Evolutionary conservation across 2,329 filamentous ascomycete species (phyloP).

Genomic region (Fusarium metavorans): DNA sequence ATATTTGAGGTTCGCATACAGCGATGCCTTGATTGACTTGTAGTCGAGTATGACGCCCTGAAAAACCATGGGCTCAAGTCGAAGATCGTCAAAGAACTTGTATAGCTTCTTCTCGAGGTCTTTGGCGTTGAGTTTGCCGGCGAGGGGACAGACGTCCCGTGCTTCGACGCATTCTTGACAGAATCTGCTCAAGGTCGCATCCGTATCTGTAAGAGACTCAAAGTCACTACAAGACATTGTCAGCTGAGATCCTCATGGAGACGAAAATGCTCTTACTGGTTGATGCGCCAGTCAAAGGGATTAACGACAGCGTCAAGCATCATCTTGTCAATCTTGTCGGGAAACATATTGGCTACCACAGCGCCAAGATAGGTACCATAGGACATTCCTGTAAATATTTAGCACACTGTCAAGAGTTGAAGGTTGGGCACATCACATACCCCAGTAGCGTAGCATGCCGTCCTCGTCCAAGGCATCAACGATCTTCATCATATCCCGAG

Average conservation of each 20-base stretch:
- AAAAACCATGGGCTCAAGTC: slow-evolving; percentile 34
- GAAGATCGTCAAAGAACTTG: slow-evolving; percentile 39
- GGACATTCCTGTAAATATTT: slow-evolving; percentile 39
- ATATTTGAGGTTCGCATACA: slow-evolving; percentile 47
- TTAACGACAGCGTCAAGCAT: slow-evolving; percentile 50
- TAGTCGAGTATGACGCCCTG: slow-evolving; percentile 35
- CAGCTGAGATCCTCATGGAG: background rate
- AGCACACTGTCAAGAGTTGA: background rate
- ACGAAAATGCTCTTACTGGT: slow-evolving; percentile 24
- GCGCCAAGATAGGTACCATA: slow-evolving; percentile 55
- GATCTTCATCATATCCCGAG: slow-evolving; percentile 58
- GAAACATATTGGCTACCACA: slow-evolving; percentile 56
- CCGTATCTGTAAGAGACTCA: slow-evolving; percentile 41
- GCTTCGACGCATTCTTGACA: slow-evolving; percentile 41
- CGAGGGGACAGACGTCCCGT: slow-evolving; percentile 38
- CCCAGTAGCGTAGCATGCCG: slow-evolving; percentile 55
- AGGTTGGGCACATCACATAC: slow-evolving; percentile 29
- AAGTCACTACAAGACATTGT: slow-evolving; percentile 31
- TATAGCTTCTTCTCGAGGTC: slow-evolving; percentile 42
- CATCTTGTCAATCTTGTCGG: slow-evolving; percentile 48
- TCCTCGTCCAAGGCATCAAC: slow-evolving; percentile 57
- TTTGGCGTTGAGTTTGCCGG: slow-evolving; percentile 27
- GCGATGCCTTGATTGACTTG: slow-evolving; percentile 17
- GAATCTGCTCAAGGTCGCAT: slow-evolving; percentile 43
- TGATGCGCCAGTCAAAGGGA: slow-evolving; percentile 47